Evolutionary conservation across 179 eudicot genomes (phyloP).

Genomic region (Beta lomatogona): DNA sequence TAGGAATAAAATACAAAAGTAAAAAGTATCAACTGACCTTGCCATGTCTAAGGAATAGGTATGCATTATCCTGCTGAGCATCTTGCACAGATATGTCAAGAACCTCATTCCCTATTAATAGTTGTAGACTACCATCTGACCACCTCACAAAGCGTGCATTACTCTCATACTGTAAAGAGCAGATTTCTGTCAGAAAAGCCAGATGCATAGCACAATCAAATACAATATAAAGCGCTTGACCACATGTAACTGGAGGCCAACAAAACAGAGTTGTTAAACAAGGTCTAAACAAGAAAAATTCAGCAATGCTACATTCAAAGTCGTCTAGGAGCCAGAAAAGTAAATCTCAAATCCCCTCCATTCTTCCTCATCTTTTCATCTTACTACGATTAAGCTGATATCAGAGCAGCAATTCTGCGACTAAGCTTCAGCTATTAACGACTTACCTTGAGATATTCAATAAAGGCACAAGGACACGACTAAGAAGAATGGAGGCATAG

Average conservation of each 20-base stretch:
- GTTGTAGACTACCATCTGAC: conserved; percentile 98
- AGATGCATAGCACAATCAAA: not conserved
- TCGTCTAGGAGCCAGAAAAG: not conserved
- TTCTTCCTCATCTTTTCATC: not conserved
- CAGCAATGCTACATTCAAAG: not conserved
- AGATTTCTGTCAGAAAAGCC: conserved; percentile 13
- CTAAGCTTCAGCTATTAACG: not conserved
- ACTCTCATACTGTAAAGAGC: conserved; percentile 76
- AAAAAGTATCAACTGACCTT: conserved; percentile 49
- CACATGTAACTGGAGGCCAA: not conserved
- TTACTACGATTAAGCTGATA: not conserved
- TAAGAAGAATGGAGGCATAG: no score
- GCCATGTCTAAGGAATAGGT: conserved; percentile 87
- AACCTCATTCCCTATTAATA: conserved; percentile 91
- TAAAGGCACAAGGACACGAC: no score
- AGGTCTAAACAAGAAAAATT: not conserved
- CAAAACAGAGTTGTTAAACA: not conserved
- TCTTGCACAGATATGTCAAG: conserved; percentile 96
- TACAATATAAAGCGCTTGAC: not conserved
- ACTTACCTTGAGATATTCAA: no score
- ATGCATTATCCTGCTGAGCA: conserved; percentile 94
- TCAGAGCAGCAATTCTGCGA: not conserved
- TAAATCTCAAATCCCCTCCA: not conserved
- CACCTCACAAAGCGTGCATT: conserved; percentile 96
- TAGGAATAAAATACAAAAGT: not conserved